Evolutionary conservation across 495 filamentous ascomycete species (phyloP).

Genomic region (Lichenothelia convexa): DNA sequence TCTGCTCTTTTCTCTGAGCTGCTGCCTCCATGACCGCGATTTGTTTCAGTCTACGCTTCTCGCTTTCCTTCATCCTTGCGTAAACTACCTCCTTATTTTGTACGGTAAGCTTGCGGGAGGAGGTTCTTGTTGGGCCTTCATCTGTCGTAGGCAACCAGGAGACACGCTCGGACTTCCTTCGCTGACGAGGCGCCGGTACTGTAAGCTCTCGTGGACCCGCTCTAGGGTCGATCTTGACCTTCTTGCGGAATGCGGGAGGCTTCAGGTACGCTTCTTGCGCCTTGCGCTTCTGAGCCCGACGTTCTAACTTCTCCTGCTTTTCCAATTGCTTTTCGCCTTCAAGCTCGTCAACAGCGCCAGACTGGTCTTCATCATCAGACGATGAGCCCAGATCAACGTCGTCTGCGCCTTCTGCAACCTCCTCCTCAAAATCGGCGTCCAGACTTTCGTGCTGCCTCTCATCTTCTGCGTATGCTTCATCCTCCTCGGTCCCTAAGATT

Average conservation of each 20-base stretch:
- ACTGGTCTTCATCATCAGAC: constrained; percentile 9
- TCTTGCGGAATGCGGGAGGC: constrained; percentile 32
- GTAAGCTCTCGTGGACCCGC: constrained; percentile 21
- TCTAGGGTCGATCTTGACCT: constrained; percentile 32
- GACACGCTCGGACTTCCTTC: constrained; percentile 83
- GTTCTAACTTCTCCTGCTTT: constrained; percentile 24
- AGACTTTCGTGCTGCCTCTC: constrained; percentile 61
- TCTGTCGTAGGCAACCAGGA: constrained; percentile 72
- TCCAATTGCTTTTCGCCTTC: constrained; percentile 32
- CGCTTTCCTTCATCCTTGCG: constrained; percentile 64
- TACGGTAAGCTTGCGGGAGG: constrained; percentile 65
- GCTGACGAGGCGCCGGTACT: constrained; percentile 30
- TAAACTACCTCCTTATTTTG: constrained; percentile 69
- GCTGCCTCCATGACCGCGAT: constrained; percentile 77
- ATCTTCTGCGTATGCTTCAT: constrained; percentile 49
- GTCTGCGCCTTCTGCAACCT: constrained; percentile 51
- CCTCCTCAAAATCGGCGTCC: constrained; percentile 57
- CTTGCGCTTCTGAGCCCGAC: constrained; percentile 57
- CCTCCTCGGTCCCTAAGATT: constrained; percentile 23
- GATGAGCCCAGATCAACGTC: constrained; percentile 18
- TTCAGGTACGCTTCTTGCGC: constrained; percentile 35
- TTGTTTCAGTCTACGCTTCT: constrained; percentile 58
- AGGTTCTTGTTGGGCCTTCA: constrained; percentile 66
- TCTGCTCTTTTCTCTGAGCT: constrained; percentile 54
- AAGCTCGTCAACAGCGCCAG: constrained; percentile 46